phyloP scores from a whole-genome alignment of 2,329 filamentous ascomycete genomes.

The Pyrenochaeta sp. region DNA sequence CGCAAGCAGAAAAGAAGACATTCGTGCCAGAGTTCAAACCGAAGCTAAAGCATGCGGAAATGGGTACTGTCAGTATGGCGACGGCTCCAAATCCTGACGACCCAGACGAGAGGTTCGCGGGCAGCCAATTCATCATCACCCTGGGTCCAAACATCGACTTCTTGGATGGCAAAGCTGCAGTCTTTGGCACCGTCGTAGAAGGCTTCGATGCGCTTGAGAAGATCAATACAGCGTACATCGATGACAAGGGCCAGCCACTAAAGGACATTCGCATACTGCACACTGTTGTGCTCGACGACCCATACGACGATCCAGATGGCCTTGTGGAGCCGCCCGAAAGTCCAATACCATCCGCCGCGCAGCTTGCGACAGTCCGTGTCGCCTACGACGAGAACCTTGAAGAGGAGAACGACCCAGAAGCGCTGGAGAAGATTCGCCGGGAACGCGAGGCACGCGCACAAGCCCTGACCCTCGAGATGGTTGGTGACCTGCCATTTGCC shows the following conservation, averaged over 20 bases:
- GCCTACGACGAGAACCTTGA: conserved; percentile 86
- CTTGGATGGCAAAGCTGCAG: conserved; percentile 89
- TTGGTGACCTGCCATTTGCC: conserved; percentile 95
- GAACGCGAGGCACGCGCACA: conserved; percentile 93
- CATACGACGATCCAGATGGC: conserved; percentile 81
- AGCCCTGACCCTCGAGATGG: conserved; percentile 94
- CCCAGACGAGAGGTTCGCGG: conserved; percentile 82
- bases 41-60: conserved; percentile 86
- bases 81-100: conserved; percentile 79
- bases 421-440: conserved; percentile 78
- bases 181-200: conserved; percentile 95
- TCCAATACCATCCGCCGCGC: conserved; percentile 81
- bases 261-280: conserved; percentile 96
- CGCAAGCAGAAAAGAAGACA: conserved; percentile 69
- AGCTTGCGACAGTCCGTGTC: conserved; percentile 90
- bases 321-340: conserved; percentile 80
- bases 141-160: conserved; percentile 89
- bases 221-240: conserved; percentile 88
- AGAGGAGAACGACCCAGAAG: conserved; percentile 80
- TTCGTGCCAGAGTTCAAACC: conserved; percentile 86
- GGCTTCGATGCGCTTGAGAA: conserved; percentile 94
- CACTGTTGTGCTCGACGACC: conserved; percentile 90
- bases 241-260: conserved; percentile 84
- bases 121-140: conserved; percentile 93
- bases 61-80: conserved; percentile 97